These are phyloP conservation scores for Rosa lucieae DNA, from an alignment of 306 rosid genomes.

Conservation along the genomic window DNA sequence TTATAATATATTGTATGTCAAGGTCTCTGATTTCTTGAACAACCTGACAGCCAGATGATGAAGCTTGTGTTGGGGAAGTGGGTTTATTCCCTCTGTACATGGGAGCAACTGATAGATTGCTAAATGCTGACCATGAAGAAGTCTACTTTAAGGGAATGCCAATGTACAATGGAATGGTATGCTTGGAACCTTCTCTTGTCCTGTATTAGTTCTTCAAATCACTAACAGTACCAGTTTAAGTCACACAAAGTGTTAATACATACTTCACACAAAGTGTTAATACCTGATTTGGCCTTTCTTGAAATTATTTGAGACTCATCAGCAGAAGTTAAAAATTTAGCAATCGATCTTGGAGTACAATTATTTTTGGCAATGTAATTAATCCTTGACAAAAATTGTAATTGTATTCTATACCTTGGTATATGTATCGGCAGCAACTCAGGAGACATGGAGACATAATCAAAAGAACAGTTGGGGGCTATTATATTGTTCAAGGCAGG, in stretches of 20 bases:
- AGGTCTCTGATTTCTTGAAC: slow-evolving; percentile 22
- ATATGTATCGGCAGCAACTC: slow-evolving; percentile 48
- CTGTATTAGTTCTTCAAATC: neutral
- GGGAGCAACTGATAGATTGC: slow-evolving; percentile 70
- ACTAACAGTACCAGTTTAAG: neutral
- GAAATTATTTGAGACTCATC: neutral
- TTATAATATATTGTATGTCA: neutral
- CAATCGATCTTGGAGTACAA: neutral
- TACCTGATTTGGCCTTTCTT: neutral
- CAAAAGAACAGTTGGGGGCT: slow-evolving; percentile 68
- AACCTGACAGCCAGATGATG: slow-evolving; percentile 61
- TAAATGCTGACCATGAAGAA: slow-evolving; percentile 71
- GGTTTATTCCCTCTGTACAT: slow-evolving; percentile 58
- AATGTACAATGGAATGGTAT: slow-evolving; percentile 64
- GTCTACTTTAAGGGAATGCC: slow-evolving; percentile 90
- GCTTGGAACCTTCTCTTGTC: slow-evolving; percentile 10
- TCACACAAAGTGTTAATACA: neutral
- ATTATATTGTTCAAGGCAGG: slow-evolving; percentile 70
- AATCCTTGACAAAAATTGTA: neutral
- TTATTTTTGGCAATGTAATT: neutral
- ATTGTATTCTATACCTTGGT: slow-evolving; percentile 18
- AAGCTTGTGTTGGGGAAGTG: slow-evolving; percentile 75
- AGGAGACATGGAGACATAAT: slow-evolving; percentile 90
- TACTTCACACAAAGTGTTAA: neutral
- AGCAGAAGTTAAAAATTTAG: neutral